Percentiles rank a stretch among this genome's conserved stretches.
Conservation (phyloP, 805 yeast genomes). For the Candida yuanshanica region DNA sequence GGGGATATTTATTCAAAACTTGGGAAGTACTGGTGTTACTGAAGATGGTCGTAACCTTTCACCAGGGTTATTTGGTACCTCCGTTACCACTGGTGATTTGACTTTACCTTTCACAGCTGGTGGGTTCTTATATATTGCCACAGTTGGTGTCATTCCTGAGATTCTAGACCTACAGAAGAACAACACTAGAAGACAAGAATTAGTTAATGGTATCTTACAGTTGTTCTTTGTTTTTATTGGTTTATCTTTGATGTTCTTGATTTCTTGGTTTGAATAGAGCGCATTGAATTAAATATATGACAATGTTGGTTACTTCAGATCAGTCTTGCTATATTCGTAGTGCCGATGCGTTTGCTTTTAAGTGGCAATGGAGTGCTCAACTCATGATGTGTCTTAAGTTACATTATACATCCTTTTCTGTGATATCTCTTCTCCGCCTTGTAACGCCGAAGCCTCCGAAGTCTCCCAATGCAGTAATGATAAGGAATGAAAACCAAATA, state of each 20-base stretch:
- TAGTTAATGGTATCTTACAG: constrained; percentile 39
- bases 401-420: not conserved
- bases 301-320: no score
- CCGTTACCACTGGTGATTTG: constrained; percentile 43
- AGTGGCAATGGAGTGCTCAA: not conserved
- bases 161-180: constrained; percentile 40
- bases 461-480: not conserved
- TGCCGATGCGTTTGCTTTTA: no score
- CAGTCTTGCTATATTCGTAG: no score
- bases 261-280: constrained; percentile 26
- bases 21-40: constrained; percentile 18
- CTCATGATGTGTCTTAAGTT: no score
- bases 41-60: constrained; percentile 9
- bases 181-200: constrained; percentile 33
- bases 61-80: constrained; percentile 44
- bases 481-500: not conserved
- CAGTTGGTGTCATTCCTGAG: constrained; percentile 74
- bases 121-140: constrained; percentile 66
- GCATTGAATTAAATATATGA: no score
- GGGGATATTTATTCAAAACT: constrained; percentile 52
- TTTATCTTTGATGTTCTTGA: constrained; percentile 46
- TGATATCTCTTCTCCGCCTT: not conserved
- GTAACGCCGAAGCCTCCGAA: no score
- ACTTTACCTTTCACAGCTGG: constrained; percentile 74
- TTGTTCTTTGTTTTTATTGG: constrained; percentile 47